Conservation (phyloP, 2,329 filamentous ascomycete species). For the Cercospora beticola region DNA sequence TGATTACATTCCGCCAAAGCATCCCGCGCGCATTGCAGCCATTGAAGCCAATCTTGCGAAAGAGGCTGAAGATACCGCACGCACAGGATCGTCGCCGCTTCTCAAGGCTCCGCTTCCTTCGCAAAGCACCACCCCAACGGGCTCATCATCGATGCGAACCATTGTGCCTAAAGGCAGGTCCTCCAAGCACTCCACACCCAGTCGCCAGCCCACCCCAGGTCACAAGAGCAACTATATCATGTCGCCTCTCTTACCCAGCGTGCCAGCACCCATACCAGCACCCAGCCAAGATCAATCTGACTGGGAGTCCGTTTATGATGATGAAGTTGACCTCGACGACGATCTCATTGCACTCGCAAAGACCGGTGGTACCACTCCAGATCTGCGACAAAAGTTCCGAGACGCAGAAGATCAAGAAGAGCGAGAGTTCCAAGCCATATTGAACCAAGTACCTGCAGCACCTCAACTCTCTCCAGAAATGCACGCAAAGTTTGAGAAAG, state of each 20-base stretch:
- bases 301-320: conserved; percentile 8
- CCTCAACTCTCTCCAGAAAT: conserved; percentile 3
- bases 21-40: background rate
- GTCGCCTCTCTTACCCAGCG: background rate
- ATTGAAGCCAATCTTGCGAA: background rate
- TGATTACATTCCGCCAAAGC: background rate
- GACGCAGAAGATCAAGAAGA: background rate
- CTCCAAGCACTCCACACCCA: background rate
- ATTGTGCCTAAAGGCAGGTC: background rate
- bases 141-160: background rate
- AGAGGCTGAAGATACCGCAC: background rate
- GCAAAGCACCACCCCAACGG: background rate
- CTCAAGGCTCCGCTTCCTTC: background rate
- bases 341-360: conserved; percentile 14
- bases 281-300: conserved; percentile 1
- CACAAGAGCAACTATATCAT: background rate
- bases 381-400: background rate
- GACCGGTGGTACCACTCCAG: conserved; percentile 1
- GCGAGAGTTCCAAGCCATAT: background rate
- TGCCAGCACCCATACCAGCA: background rate
- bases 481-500: background rate
- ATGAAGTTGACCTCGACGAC: conserved; percentile 10
- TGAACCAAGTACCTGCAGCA: background rate
- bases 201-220: background rate
- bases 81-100: background rate